Percentiles rank a stretch among this genome's conserved stretches.
Evolutionary conservation across 371 early-diverging fungal genomes (phyloP).

Genomic region (Dipsacomyces acuminosporus): DNA sequence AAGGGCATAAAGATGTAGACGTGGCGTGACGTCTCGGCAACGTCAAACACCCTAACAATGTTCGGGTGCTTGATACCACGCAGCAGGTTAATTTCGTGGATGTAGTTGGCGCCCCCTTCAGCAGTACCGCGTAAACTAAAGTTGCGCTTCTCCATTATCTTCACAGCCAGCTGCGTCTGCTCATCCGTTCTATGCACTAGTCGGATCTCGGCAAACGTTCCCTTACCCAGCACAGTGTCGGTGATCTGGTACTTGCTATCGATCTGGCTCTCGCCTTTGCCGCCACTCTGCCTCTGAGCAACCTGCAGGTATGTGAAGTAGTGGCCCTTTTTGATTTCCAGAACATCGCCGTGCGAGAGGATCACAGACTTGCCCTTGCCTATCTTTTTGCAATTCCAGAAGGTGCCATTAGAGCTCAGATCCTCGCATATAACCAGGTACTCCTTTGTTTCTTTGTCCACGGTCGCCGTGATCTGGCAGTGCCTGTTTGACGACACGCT

Average conservation of each 20-base stretch:
- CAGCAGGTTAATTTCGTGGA: constrained; percentile 52
- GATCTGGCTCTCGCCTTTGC: constrained; percentile 11
- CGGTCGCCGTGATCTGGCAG: constrained; percentile 35
- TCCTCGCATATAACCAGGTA: constrained; percentile 45
- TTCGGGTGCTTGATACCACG: constrained; percentile 53
- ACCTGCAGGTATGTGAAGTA: constrained; percentile 43
- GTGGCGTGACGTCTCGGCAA: constrained; percentile 47
- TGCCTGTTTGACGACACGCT: constrained; percentile 48
- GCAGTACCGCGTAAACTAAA: constrained; percentile 41
- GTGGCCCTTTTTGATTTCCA: constrained; percentile 49
- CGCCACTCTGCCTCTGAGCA: constrained; percentile 3
- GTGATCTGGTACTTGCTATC: constrained; percentile 51
- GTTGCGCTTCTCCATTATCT: constrained; percentile 55
- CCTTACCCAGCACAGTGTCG: constrained; percentile 45
- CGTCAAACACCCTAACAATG: constrained; percentile 53
- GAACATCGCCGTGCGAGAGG: constrained; percentile 52
- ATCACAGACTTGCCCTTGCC: constrained; percentile 49
- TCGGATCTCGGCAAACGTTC: constrained; percentile 61
- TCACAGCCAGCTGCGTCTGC: constrained; percentile 55
- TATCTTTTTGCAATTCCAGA: constrained; percentile 50
- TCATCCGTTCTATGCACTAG: constrained; percentile 54
- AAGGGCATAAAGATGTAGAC: constrained; percentile 56
- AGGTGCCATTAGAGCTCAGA: constrained; percentile 50
- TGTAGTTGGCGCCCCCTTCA: constrained; percentile 49
- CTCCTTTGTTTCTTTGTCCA: constrained; percentile 26